Base-by-base conservation (phyloP, 805 yeast species). In the Brettanomyces naardenensis region DNA sequence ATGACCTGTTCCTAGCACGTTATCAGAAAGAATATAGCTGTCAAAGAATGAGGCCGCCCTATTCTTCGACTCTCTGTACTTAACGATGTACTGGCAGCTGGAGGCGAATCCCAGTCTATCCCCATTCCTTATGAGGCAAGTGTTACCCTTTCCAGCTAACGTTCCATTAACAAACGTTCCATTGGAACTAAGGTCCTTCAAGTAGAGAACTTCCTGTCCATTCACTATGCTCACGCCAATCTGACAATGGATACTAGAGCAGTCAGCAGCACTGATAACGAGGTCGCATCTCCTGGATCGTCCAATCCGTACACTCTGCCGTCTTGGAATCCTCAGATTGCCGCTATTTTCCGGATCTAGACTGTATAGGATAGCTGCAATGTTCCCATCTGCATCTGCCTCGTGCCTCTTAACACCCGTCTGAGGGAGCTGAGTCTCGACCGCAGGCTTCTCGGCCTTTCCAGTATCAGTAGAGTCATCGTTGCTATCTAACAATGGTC, bases 1-100 rank as follows among this genome's bases (percentile, higher is more conserved):
- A 57, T 83, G 90, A 1, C 92, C 92, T 4, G 80, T 61, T 0
- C 92, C 92, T 18, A 83, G 58, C 44, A 78, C 74, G 39, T 64
- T 66, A 1, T 84, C 85, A 9, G 44, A 39, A 15, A 74, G 42
- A 5, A 71, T 62, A 47, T 73, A 74, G 40, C 71, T 69, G 49
- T 79, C 83, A 43, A 70, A 74, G 38, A 82, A 75, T 2, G 80
- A 66, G 20, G 28, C 9, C 4, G 17, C 19, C 5, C 43, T 46
- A n/a, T 55, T 43, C 33, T 42, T 31, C 38, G 43, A 38, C 47
- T 34, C 34, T 7, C 36, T 41, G 33, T 52, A 57, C 28, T 43
- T 55, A 36, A 44, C 47, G 39, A 54, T 61, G 64, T 35, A 61
- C 33, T 56, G 58, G 29, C 52, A 43, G 5, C 42, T 44, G 5